Evolutionary conservation across 345 rosid genomes (phyloP), one percentile per base, ranked within the genome.

Genomic region (Turritis glabra): DNA sequence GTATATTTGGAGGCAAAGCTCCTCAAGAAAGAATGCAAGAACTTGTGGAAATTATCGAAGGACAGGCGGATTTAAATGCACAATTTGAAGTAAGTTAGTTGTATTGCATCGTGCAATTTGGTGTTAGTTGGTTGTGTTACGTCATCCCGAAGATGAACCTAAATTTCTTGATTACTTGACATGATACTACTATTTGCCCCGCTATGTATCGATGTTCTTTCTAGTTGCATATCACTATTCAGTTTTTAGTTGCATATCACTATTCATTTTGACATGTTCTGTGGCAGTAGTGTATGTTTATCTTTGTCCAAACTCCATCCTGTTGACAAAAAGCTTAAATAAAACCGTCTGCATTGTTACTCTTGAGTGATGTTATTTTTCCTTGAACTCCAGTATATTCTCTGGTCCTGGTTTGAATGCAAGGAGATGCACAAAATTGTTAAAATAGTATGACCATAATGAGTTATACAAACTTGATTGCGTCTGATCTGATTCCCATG

Each of bases 41-140:
- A 73, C 98, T 96, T 46, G 85, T 88, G 77, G 94, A 80, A 71
- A 82, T 96, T 33, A 88, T 89, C 27, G 99, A 96, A 85, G 98
- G 88, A 7, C 99, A 96, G 81, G 98, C 98, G 58, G 99, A 96
- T 81, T 83, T 96, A 77, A 93, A 92, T 81, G 89, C 94, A 25
- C 93, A 87, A 64, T 90, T 96, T 82, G 83, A 85, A 74, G 99
- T 96, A 76, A 84, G 94, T 84, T 54, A 27, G 14, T 29, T 61
- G 38, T 59, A 23, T 63, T 13, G 13, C 19, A 54, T 74, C 2
- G 5, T 46, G 26, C 88, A 85, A 60, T 86, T 85, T 82, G 73
- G 82, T 77, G 91, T 85, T 70, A 80, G 85, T 82, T 19, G 32
- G 19, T 52, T 72, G 32, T 65, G 38, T 61, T 21, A 21, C 69